These are phyloP conservation scores for Aethionema arabicum DNA, from an alignment of 345 rosid species.

Conservation along the genomic window DNA sequence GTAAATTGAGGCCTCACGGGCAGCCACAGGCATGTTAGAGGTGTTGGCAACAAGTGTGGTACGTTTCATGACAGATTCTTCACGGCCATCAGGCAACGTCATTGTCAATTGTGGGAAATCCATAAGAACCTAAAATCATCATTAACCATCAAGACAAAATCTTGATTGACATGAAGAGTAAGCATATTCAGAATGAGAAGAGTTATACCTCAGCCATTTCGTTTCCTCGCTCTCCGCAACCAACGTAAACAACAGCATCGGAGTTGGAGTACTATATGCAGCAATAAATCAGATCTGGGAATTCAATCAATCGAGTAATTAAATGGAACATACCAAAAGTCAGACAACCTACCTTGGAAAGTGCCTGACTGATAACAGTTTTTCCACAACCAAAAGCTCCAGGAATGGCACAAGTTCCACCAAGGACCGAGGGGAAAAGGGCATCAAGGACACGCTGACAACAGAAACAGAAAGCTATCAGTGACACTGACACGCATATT, in stretches of 20 bases:
- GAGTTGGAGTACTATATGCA: constrained; percentile 88
- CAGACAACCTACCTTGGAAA: constrained; percentile 73
- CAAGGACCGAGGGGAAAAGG: constrained; percentile 98
- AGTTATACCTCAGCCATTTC: constrained; percentile 96
- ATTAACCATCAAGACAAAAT: constrained; percentile 20
- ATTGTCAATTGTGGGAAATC: constrained; percentile 99
- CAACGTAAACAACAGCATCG: constrained; percentile 96
- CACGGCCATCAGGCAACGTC: constrained; percentile 99
- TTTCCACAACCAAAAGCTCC: constrained; percentile 99
- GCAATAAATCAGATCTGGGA: constrained; percentile 26
- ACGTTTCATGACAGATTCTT: constrained; percentile 99
- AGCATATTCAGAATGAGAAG: constrained; percentile 20
- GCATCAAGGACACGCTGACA: constrained; percentile 99
- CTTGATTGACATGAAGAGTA: constrained; percentile 7
- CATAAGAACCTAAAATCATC: constrained; percentile 84
- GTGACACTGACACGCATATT: constrained; percentile 6
- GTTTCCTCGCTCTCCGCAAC: constrained; percentile 99
- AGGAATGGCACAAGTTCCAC: constrained; percentile 99
- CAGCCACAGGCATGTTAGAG: constrained; percentile 99
- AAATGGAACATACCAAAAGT: constrained; percentile 6
- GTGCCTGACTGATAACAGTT: constrained; percentile 99
- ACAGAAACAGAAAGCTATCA: constrained; percentile 35
- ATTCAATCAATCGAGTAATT: constrained; percentile 5
- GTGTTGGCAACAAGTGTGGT: constrained; percentile 99
- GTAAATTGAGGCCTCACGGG: constrained; percentile 99